These are phyloP conservation scores for Streptanthus diversifolius DNA, from an alignment of 345 rosid genomes.

Conservation along the genomic window DNA sequence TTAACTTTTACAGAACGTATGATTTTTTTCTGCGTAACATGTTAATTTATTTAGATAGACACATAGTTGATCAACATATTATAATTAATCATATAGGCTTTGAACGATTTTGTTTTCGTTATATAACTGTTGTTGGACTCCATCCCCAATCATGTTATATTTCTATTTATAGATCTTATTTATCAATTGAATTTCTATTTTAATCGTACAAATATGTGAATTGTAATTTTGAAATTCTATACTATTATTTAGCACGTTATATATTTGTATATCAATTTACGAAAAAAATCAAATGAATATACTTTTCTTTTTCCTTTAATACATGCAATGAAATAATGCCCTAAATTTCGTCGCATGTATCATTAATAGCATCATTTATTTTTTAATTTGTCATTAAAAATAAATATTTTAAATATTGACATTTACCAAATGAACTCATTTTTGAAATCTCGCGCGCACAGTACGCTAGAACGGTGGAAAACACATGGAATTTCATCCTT, in stretches of 20 bases:
- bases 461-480: conserved; percentile 41
- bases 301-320: background rate
- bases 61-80: too few species aligned
- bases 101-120: too few species aligned
- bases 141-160: background rate
- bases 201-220: background rate
- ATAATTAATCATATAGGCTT: too few species aligned
- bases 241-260: background rate
- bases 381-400: background rate
- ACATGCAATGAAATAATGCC: background rate
- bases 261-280: background rate
- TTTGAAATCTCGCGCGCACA: conserved; percentile 23
- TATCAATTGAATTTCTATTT: background rate
- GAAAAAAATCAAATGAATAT: background rate
- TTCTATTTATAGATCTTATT: background rate
- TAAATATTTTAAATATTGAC: background rate
- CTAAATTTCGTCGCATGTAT: background rate
- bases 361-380: background rate
- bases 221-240: background rate
- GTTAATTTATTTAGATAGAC: too few species aligned
- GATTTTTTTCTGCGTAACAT: too few species aligned
- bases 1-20: background rate
- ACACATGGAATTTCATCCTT: conserved; percentile 68
- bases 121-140: too few species aligned
- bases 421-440: background rate